Percentiles rank a stretch among this genome's conserved stretches.
phyloP scores from a whole-genome alignment of 176 grass and related monocot genomes.

The Cenchrus fungigraminus region DNA sequence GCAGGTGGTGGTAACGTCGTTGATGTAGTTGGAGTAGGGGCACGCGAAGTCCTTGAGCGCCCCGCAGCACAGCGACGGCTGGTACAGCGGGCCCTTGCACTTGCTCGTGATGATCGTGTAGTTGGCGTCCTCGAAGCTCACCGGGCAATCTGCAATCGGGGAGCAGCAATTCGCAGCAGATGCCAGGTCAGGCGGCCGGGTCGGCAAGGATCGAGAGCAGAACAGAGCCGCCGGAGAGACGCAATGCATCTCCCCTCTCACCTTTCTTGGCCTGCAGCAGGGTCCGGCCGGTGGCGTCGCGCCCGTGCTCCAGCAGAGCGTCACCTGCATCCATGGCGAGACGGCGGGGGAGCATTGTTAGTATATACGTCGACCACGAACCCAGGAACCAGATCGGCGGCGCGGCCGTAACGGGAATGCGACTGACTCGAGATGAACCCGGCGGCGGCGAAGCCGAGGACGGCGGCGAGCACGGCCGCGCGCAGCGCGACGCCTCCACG shows the following conservation, averaged over 20 bases:
- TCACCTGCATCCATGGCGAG: constrained; percentile 54
- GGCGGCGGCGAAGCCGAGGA: constrained; percentile 43
- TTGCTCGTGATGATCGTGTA: constrained; percentile 72
- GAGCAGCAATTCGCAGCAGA: no score
- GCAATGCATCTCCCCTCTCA: background rate
- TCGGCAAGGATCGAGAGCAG: background rate
- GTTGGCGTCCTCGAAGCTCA: constrained; percentile 71
- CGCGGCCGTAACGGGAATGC: background rate
- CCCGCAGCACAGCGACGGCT: constrained; percentile 51
- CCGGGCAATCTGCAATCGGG: constrained; percentile 57
- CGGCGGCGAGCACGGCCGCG: constrained; percentile 42
- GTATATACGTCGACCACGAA: background rate
- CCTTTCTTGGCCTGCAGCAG: constrained; percentile 68
- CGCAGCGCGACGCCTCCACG: constrained; percentile 34
- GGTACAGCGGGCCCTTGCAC: constrained; percentile 76
- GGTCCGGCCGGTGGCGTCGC: constrained; percentile 57
- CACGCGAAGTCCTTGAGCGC: constrained; percentile 72
- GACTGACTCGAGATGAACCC: constrained; percentile 66
- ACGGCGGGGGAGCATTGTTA: background rate
- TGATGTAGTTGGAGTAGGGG: constrained; percentile 61
- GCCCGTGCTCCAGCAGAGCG: constrained; percentile 44
- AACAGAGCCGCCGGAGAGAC: background rate
- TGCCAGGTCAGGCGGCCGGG: background rate
- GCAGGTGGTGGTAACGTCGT: constrained; percentile 61
- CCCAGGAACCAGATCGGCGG: background rate